phyloP scores from a whole-genome alignment of 2,329 filamentous ascomycete species.

The Trichoderma lentiforme region DNA sequence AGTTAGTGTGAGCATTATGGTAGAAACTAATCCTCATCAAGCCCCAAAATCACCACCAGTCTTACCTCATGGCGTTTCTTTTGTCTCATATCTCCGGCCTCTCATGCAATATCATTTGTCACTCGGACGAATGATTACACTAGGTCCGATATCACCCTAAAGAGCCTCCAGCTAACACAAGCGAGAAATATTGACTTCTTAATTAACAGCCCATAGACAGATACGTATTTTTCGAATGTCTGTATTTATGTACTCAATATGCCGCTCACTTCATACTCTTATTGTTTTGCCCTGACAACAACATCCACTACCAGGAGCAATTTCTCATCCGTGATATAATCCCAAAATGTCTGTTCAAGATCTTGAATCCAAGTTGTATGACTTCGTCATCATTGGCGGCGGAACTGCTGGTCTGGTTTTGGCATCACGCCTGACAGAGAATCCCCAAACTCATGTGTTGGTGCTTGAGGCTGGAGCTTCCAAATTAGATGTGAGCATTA shows the following conservation, averaged over 20 bases:
- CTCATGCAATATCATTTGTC: neutral
- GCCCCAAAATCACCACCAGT: neutral
- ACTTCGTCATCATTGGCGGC: slow-evolving; percentile 23
- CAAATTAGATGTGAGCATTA: neutral
- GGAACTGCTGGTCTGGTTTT: slow-evolving; percentile 39
- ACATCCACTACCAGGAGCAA: neutral
- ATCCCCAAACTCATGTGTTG: slow-evolving; percentile 29
- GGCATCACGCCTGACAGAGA: slow-evolving; percentile 37
- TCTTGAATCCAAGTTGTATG: neutral
- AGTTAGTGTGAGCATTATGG: neutral
- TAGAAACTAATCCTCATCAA: neutral
- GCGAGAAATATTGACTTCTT: neutral
- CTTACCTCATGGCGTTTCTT: neutral
- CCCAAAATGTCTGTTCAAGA: neutral
- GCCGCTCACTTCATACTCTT: neutral
- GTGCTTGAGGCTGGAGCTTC: slow-evolving; percentile 36
- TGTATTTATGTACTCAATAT: neutral
- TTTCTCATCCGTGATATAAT: neutral
- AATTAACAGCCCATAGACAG: neutral
- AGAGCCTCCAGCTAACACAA: neutral
- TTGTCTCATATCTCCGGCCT: neutral
- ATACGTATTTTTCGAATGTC: neutral
- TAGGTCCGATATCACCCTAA: neutral
- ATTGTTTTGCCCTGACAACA: neutral
- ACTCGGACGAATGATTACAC: neutral